A percentile compares a stretch with the other conserved stretches of the same genome.
phyloP scores from a whole-genome alignment of 1,284 basidiomycete species.

The Porogramme epimiltina region DNA sequence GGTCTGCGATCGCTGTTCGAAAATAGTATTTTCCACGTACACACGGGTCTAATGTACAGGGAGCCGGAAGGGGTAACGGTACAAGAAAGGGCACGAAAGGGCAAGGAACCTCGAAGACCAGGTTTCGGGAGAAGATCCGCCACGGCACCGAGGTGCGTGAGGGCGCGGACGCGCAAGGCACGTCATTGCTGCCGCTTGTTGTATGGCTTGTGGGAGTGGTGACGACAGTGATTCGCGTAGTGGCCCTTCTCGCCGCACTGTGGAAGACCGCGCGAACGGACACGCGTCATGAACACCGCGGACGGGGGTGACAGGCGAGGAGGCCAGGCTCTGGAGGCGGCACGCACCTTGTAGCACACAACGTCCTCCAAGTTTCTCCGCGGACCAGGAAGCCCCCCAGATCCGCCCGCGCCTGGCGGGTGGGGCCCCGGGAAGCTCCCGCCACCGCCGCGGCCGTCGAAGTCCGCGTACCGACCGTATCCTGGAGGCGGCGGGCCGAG shows the following conservation, averaged over 20 bases:
- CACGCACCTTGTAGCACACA: constrained; percentile 83
- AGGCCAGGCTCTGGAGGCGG: constrained; percentile 11
- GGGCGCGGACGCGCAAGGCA: constrained; percentile 31
- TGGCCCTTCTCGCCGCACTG: constrained; percentile 90
- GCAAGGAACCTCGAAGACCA: too few species aligned
- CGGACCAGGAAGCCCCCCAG: constrained; percentile 40
- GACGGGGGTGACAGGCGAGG: too few species aligned
- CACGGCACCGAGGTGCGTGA: too few species aligned
- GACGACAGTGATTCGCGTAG: constrained; percentile 94
- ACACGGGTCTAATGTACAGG: too few species aligned
- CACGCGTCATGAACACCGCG: background rate
- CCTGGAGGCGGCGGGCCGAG: constrained; percentile 91
- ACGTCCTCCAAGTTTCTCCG: constrained; percentile 85
- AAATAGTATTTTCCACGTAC: too few species aligned
- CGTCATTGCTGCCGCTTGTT: constrained; percentile 37
- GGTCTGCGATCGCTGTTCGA: too few species aligned
- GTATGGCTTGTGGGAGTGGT: constrained; percentile 60
- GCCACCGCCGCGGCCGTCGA: constrained; percentile 59
- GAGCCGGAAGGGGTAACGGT: too few species aligned
- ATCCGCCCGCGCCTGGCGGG: constrained; percentile 28
- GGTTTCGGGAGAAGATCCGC: too few species aligned
- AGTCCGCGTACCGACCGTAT: constrained; percentile 84
- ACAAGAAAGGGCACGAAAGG: background rate
- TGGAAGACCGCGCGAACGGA: constrained; percentile 4
- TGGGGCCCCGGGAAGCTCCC: constrained; percentile 41